Conservation (phyloP, 768 basidiomycete species). For the Butyriboletus loyo region DNA sequence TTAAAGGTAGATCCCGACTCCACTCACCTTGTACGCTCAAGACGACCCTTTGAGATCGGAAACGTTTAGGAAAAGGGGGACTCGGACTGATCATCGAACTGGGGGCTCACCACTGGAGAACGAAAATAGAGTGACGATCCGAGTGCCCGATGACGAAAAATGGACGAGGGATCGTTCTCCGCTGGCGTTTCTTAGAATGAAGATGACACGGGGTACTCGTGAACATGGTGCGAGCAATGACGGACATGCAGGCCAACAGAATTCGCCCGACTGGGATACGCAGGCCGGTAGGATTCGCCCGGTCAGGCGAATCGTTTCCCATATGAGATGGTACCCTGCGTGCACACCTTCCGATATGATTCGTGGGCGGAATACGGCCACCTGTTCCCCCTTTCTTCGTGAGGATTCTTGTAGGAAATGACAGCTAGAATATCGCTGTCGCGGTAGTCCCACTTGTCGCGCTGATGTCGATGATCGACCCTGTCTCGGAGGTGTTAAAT, state of each 20-base stretch:
- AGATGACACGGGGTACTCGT: neutral
- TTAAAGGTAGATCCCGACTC: neutral
- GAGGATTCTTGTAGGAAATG: conserved; percentile 1
- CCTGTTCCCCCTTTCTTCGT: neutral
- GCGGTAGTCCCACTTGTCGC: neutral
- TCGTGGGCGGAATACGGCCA: neutral
- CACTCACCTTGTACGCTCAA: neutral
- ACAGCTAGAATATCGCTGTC: neutral
- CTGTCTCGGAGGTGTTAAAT: too few relatives aligned
- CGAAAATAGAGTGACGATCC: neutral
- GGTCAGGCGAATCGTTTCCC: conserved; percentile 11
- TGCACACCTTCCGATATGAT: neutral
- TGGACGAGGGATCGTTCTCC: neutral
- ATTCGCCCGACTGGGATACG: conserved; percentile 2
- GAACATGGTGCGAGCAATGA: neutral
- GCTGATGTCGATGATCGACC: neutral
- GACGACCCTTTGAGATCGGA: neutral
- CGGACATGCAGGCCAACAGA: conserved; percentile 3
- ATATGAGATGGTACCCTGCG: conserved; percentile 3
- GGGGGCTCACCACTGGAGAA: neutral
- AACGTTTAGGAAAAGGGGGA: neutral
- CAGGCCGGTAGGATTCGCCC: conserved; percentile 6
- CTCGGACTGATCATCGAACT: neutral
- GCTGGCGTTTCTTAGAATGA: conserved; percentile 2
- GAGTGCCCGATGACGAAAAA: neutral